A percentile compares a stretch with the other conserved stretches of the same genome.
phyloP scores from a whole-genome alignment of 768 basidiomycete species.

The Lentinula lateritia region DNA sequence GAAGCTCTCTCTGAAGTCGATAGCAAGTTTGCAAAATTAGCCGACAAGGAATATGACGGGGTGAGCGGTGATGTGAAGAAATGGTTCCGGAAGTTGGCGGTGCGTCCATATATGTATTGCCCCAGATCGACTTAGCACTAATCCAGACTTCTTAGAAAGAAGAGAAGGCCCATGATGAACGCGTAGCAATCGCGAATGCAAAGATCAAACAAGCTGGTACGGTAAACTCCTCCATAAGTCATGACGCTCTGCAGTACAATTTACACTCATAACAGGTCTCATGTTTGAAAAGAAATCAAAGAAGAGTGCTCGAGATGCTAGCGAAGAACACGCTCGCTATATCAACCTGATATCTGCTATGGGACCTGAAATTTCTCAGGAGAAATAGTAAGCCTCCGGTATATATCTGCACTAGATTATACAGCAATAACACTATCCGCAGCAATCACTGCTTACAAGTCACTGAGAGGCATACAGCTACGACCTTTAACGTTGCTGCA shows the following conservation, averaged over 20 bases:
- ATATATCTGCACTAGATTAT: background rate
- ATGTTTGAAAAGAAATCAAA: constrained; percentile 77
- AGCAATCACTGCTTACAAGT: constrained; percentile 66
- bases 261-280: constrained; percentile 41
- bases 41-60: constrained; percentile 65
- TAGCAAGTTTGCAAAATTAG: constrained; percentile 66
- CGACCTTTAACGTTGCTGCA: constrained; percentile 58
- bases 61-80: constrained; percentile 70
- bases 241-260: background rate
- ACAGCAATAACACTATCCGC: background rate
- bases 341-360: constrained; percentile 65
- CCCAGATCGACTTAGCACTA: too few species aligned
- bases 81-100: constrained; percentile 82
- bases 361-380: constrained; percentile 75
- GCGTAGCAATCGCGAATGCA: constrained; percentile 57
- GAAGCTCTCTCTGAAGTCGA: constrained; percentile 69
- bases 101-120: constrained; percentile 27
- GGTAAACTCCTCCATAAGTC: background rate
- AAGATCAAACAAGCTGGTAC: constrained; percentile 75
- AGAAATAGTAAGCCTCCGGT: constrained; percentile 60
- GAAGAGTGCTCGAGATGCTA: constrained; percentile 59
- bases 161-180: constrained; percentile 72
- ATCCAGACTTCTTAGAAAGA: constrained; percentile 51
- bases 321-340: constrained; percentile 74
- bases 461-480: constrained; percentile 53